A percentile compares a stretch with the other conserved stretches of the same genome.
These are phyloP conservation scores for Eucalyptus fibrosa DNA, from an alignment of 345 rosid genomes.

Conservation along the genomic window DNA sequence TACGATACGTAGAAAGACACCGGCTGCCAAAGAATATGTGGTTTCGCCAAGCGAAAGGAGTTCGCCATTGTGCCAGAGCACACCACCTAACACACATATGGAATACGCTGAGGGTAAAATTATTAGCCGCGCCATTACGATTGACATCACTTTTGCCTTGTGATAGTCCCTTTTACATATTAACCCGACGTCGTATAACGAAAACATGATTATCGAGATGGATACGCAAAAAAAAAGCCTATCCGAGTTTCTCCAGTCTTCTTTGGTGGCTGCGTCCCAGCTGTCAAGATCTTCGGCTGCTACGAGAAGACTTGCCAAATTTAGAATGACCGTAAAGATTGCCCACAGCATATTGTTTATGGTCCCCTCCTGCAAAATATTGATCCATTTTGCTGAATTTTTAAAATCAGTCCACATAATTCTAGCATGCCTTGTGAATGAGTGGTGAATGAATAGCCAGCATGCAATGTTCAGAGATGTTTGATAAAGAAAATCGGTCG, in stretches of 20 bases:
- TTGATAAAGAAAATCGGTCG: neutral
- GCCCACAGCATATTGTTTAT: fast-evolving
- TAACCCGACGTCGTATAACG: no score
- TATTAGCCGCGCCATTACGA: no score
- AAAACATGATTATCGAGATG: no score
- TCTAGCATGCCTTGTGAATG: neutral
- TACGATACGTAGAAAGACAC: fast-evolving
- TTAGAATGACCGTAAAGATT: no score
- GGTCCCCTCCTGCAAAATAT: fast-evolving
- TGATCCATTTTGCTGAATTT: neutral
- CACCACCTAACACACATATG: fast-evolving
- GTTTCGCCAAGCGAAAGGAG: no score
- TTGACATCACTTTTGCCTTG: no score
- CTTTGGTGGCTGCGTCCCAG: no score
- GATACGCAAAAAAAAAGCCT: fast-evolving
- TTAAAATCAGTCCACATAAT: neutral
- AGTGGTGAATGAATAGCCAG: neutral
- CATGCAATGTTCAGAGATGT: neutral
- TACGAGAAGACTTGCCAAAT: no score
- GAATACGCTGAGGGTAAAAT: no score
- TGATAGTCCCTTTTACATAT: no score
- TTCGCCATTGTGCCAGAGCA: fast-evolving
- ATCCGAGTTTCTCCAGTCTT: no score
- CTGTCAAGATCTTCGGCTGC: no score
- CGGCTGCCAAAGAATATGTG: fast-evolving